phyloP scores from a whole-genome alignment of 176 grass and related monocot genomes.

The Oryza australiensis region DNA sequence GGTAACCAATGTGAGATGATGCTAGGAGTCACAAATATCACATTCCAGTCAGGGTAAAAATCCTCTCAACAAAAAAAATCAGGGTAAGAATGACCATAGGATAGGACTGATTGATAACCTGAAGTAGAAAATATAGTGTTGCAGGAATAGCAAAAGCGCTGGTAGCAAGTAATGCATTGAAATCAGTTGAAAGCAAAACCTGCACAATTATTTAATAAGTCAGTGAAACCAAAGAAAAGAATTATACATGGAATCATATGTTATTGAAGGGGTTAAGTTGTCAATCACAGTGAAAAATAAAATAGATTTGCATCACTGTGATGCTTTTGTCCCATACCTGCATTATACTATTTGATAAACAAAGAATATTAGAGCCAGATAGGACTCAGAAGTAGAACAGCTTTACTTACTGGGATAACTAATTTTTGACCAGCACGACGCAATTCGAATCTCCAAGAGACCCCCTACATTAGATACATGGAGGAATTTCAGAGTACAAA shows the following conservation, averaged over 20 bases:
- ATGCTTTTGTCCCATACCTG: background rate
- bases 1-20: conserved; percentile 16
- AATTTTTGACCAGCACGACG: conserved; percentile 86
- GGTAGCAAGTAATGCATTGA: conserved; percentile 68
- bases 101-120: conserved; percentile 57
- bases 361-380: conserved; percentile 17
- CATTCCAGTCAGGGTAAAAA: conserved; percentile 29
- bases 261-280: background rate
- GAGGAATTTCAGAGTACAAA: conserved; percentile 27
- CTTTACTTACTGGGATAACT: conserved; percentile 81
- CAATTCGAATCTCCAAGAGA: conserved; percentile 96
- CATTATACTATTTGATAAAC: conserved; percentile 22
- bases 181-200: conserved; percentile 82
- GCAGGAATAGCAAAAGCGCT: conserved; percentile 90
- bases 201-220: conserved; percentile 45
- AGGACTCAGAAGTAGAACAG: conserved; percentile 19
- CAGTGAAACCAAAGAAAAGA: conserved; percentile 37
- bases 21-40: conserved; percentile 8
- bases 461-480: conserved; percentile 53
- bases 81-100: conserved; percentile 30
- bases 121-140: conserved; percentile 88
- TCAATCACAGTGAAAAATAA: conserved; percentile 32
- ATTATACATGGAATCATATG: conserved; percentile 17
- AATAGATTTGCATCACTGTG: background rate
- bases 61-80: background rate